These are phyloP conservation scores for Falciphora oryzae DNA, from an alignment of 2,329 filamentous ascomycete genomes.

Conservation along the genomic window DNA sequence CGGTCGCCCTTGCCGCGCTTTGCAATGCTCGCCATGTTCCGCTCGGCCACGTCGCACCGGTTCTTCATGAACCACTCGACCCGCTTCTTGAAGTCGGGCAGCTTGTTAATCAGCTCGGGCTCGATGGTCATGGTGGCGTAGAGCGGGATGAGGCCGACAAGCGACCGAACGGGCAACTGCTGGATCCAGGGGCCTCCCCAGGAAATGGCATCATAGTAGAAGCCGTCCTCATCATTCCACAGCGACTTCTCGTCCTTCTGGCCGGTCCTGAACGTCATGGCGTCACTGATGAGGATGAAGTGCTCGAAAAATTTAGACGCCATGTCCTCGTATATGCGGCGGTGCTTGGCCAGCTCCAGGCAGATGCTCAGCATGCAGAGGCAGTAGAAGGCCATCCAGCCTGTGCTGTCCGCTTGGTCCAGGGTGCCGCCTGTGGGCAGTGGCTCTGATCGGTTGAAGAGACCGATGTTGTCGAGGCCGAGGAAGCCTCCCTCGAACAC, in stretches of 20 bases:
- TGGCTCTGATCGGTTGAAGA: slow-evolving; percentile 96
- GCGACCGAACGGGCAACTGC: slow-evolving; percentile 83
- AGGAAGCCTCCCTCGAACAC: slow-evolving; percentile 96
- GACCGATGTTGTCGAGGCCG: slow-evolving; percentile 91
- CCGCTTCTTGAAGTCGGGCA: slow-evolving; percentile 88
- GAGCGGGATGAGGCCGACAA: slow-evolving; percentile 89
- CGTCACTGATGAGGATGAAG: slow-evolving; percentile 95
- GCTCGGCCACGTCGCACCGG: slow-evolving; percentile 76
- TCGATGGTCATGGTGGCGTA: slow-evolving; percentile 90
- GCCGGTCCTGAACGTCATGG: slow-evolving; percentile 79
- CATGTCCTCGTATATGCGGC: slow-evolving; percentile 92
- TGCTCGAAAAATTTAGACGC: slow-evolving; percentile 99
- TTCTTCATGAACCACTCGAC: slow-evolving; percentile 93
- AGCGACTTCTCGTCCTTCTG: slow-evolving; percentile 71
- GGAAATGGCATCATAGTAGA: slow-evolving; percentile 98
- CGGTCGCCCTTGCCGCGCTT: slow-evolving; percentile 87
- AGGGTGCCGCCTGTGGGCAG: slow-evolving; percentile 88
- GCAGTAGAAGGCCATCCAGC: slow-evolving; percentile 99
- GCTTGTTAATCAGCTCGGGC: slow-evolving; percentile 85
- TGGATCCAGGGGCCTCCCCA: slow-evolving; percentile 93
- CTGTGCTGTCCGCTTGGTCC: slow-evolving; percentile 95
- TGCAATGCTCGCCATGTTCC: slow-evolving; percentile 90
- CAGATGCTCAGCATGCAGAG: slow-evolving; percentile 96
- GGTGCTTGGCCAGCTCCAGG: slow-evolving; percentile 89
- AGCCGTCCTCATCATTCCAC: slow-evolving; percentile 95